phyloP scores from a whole-genome alignment of 495 filamentous ascomycete species.

The Sordaria brevicollis region DNA sequence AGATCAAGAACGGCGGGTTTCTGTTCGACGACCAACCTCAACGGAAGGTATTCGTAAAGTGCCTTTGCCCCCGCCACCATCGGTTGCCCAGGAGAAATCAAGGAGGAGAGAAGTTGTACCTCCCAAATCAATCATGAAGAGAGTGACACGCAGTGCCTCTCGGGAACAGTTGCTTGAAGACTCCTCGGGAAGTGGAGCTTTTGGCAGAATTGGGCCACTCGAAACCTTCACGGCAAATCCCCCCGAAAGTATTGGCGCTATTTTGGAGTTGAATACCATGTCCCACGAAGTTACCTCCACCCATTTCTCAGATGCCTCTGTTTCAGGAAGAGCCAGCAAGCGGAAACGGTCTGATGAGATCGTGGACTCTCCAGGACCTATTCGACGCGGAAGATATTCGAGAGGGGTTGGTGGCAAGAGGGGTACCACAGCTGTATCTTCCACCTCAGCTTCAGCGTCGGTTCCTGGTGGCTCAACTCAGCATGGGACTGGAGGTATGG shows the following conservation, averaged over 20 bases:
- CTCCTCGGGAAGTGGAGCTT: background rate
- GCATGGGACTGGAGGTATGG: background rate
- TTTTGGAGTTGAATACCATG: background rate
- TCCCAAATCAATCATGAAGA: constrained; percentile 32
- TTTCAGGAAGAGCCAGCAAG: background rate
- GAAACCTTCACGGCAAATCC: background rate
- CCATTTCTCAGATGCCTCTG: background rate
- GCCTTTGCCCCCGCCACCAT: constrained; percentile 10
- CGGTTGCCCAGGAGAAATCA: constrained; percentile 29
- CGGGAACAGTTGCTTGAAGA: background rate
- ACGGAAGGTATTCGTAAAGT: constrained; percentile 5
- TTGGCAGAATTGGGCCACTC: background rate
- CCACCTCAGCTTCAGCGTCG: background rate
- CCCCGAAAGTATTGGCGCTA: background rate
- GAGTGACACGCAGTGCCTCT: constrained; percentile 5
- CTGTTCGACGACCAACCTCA: constrained; percentile 26
- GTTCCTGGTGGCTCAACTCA: background rate
- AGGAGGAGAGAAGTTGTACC: constrained; percentile 19
- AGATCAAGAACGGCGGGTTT: constrained; percentile 20
- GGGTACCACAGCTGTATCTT: background rate
- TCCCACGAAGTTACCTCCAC: background rate
- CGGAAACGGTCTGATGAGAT: constrained; percentile 2
- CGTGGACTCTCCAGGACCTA: background rate
- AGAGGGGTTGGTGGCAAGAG: background rate
- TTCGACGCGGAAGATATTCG: background rate